phyloP scores from a whole-genome alignment of 148 eudicot genomes.

The Cornus controversa region DNA sequence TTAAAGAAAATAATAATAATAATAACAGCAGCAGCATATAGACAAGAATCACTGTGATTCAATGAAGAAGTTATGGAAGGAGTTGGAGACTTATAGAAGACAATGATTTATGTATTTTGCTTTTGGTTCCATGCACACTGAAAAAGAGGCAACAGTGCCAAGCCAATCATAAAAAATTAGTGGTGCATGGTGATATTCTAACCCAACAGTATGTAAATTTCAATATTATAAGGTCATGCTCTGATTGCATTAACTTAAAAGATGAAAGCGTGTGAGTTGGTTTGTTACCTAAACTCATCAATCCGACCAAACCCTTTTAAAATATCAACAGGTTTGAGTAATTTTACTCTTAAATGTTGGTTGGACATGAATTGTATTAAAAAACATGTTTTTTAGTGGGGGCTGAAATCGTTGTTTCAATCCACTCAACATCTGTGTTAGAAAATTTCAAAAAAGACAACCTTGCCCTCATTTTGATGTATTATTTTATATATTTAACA shows the following conservation, averaged over 20 bases:
- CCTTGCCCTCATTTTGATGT: no score
- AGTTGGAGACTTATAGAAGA: background rate
- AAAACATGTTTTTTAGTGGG: no score
- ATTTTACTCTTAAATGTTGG: no score
- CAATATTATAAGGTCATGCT: no score
- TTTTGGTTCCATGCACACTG: slow-evolving; percentile 11
- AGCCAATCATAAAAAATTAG: background rate
- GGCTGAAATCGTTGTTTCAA: no score
- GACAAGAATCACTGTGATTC: background rate
- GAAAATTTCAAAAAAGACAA: no score
- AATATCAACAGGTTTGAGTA: no score
- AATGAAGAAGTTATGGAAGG: background rate
- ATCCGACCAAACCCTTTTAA: no score
- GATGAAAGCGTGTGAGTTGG: background rate
- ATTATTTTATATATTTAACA: no score
- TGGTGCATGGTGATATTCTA: background rate
- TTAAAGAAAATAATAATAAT: background rate
- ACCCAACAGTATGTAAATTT: background rate
- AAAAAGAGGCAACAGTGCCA: slow-evolving; percentile 6
- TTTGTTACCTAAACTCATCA: no score
- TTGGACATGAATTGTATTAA: no score
- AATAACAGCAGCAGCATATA: background rate
- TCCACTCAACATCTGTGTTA: no score
- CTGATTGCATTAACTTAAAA: background rate
- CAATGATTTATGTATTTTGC: slow-evolving; percentile 1